Conservation (phyloP, 495 filamentous ascomycete species). For the Trichoderma parareesei region DNA sequence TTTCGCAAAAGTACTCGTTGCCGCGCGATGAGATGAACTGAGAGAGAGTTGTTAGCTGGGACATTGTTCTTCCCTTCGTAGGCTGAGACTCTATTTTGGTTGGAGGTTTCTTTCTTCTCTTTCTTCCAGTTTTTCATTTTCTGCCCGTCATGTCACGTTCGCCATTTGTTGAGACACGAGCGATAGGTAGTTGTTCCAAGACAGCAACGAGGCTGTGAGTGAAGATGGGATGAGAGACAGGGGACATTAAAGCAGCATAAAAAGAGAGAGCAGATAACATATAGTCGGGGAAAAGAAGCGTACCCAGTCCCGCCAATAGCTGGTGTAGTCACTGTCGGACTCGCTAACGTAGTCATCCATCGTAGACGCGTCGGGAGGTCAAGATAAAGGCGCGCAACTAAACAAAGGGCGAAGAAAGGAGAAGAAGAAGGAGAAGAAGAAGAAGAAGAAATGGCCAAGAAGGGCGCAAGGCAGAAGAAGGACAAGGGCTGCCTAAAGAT, state of each 20-base stretch:
- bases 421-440: background rate
- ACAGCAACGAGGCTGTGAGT: background rate
- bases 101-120: conserved; percentile 1
- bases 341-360: conserved; percentile 98
- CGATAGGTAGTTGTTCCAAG: background rate
- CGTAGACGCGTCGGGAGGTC: conserved; percentile 10
- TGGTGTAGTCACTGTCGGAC: conserved; percentile 97
- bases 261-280: background rate
- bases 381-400: too few species aligned
- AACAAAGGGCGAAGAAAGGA: too few species aligned
- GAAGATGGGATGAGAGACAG: background rate
- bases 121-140: background rate
- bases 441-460: background rate
- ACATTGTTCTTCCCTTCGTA: too few species aligned
- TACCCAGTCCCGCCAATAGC: conserved; percentile 99
- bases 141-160: background rate
- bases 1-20: conserved; percentile 99
- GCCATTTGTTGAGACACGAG: background rate
- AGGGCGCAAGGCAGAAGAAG: background rate
- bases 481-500: too few species aligned
- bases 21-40: conserved; percentile 96
- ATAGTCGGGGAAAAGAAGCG: background rate
- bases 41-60: conserved; percentile 6
- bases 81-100: conserved; percentile 14
- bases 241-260: background rate